Conservation (phyloP, 2,329 filamentous ascomycete genomes). For the Diaporthe batatas region DNA sequence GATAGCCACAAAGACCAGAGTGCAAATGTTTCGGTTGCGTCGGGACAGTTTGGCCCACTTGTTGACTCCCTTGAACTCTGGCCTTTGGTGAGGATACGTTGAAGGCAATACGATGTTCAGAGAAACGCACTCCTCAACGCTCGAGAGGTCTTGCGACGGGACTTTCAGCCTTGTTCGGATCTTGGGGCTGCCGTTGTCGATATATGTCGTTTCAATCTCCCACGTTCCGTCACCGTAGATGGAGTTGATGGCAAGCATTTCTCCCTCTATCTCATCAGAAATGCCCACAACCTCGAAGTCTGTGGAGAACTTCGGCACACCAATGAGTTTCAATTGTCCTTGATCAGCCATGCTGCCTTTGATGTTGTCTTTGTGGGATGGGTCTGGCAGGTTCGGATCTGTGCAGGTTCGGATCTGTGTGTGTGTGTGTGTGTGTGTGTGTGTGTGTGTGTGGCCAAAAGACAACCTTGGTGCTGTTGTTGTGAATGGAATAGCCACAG, state of each 20-base stretch:
- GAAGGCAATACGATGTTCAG: constrained; percentile 8
- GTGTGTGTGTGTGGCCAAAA: background rate
- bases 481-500: background rate
- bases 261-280: constrained; percentile 1
- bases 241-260: constrained; percentile 12
- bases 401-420: too few relatives aligned
- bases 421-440: background rate
- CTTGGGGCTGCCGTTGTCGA: background rate
- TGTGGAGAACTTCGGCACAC: background rate
- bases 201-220: constrained; percentile 13
- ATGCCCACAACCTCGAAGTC: constrained; percentile 1
- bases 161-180: constrained; percentile 19
- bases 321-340: background rate
- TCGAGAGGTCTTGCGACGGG: background rate
- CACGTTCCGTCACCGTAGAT: constrained; percentile 15
- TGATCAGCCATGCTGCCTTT: background rate
- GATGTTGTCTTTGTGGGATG: background rate
- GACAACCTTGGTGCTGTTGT: background rate
- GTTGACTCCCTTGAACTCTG: background rate
- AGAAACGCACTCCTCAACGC: background rate
- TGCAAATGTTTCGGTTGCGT: constrained; percentile 20
- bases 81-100: background rate
- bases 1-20: background rate
- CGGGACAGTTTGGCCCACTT: background rate
- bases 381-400: background rate